Base-by-base conservation (phyloP, 768 basidiomycete species). In the Neoboletus magnificus region DNA sequence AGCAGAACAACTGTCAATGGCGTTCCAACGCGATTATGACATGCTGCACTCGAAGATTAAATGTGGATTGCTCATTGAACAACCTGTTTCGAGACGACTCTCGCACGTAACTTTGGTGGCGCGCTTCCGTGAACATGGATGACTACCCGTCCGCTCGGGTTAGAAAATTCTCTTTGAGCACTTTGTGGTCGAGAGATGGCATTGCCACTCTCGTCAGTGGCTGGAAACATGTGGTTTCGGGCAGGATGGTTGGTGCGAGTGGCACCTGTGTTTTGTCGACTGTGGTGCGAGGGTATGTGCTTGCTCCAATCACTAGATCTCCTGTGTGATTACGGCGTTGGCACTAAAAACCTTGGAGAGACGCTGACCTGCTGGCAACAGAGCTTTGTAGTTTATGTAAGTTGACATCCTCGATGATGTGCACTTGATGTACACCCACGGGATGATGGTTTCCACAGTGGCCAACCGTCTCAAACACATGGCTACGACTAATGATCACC, bases 51-150 rank as follows among this genome's bases (percentile, higher is more conserved):
- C 27, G 5, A 36, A 57, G 44, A 43, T 41, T 22, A 43, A 54
- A 42, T 36, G 51, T 50, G 47, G 33, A 15, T 10, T n/a, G n/a
- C n/a, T n/a, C n/a, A n/a, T n/a, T 22, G 37, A 45, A 23, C 52
- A 39, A 37, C 40, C 52, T 43, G 58, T 54, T 45, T 60, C 55
- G 41, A 54, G 36, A 32, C 18, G 30, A 49, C 33, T 42, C 39
- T 20, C 46, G 13, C 57, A 64, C 58, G 65, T 67, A 67, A 64
- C 35, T n/a, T 30, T 15, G n/a, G 56, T 62, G 62, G 57, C 62
- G 40, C 51, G 50, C 45, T 57, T 62, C 56, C 58, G 58, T 64
- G 56, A 62, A 52, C 44, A 55, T 51, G 35, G 33, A 23, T 35
- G 16, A n/a, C 43, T 37, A 42, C 40, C 18, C 30, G 20, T 22